Evolutionary conservation across 2,329 filamentous ascomycete genomes (phyloP).

Genomic region (Monilinia fructicola): DNA sequence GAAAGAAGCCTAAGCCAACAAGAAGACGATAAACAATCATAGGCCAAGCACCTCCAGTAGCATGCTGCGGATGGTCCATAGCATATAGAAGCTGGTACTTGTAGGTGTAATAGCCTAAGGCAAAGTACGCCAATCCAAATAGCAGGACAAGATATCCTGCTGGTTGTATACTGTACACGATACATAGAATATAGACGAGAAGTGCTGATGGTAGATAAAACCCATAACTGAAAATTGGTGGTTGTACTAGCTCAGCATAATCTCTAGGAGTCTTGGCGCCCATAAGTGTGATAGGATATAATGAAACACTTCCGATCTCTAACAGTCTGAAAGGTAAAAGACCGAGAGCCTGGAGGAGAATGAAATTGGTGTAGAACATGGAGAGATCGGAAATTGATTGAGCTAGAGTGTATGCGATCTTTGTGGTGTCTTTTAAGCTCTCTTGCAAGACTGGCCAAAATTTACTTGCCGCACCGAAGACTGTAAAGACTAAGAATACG

Average conservation of each 20-base stretch:
- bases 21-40: conserved; percentile 95
- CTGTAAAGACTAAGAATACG: conserved; percentile 91
- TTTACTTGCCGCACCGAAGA: conserved; percentile 76
- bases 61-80: conserved; percentile 95
- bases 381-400: conserved; percentile 70
- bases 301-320: conserved; percentile 79
- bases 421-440: conserved; percentile 74
- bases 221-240: conserved; percentile 89
- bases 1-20: conserved; percentile 82
- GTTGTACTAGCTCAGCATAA: conserved; percentile 75
- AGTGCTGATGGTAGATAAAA: conserved; percentile 93
- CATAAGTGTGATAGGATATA: conserved; percentile 79
- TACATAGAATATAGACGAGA: conserved; percentile 89
- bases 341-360: conserved; percentile 90
- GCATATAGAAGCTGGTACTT: conserved; percentile 98
- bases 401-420: conserved; percentile 74
- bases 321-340: conserved; percentile 89
- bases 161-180: conserved; percentile 87
- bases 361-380: conserved; percentile 89
- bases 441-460: conserved; percentile 72
- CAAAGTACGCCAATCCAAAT: conserved; percentile 80
- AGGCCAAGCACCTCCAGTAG: conserved; percentile 89
- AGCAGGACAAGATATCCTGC: conserved; percentile 78
- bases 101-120: conserved; percentile 83
- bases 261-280: conserved; percentile 86